These are phyloP conservation scores for Chenopodium quinoa DNA, from an alignment of 148 eudicot species.

Conservation along the genomic window DNA sequence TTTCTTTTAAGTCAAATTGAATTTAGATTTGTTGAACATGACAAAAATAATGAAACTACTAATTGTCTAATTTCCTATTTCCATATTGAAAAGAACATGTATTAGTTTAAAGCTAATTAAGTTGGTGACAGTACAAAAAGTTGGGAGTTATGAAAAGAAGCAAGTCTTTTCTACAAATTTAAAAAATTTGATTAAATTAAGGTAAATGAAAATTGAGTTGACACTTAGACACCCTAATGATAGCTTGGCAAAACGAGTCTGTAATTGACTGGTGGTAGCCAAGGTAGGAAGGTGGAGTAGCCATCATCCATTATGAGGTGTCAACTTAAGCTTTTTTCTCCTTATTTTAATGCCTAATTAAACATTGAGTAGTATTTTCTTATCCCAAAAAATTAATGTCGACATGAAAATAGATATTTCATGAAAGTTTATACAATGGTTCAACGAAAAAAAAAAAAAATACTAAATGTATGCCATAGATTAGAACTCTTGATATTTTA, in stretches of 20 bases:
- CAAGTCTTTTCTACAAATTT: neutral
- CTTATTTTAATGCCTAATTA: conserved; percentile 9
- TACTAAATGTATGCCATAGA: no score
- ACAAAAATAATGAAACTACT: no score
- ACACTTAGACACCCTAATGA: conserved; percentile 27
- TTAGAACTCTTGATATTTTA: no score
- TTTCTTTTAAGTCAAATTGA: no score
- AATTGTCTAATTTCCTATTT: no score
- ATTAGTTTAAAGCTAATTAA: neutral
- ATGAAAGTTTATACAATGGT: no score
- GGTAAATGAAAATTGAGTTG: conserved; percentile 16
- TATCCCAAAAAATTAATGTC: neutral
- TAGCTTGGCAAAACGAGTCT: conserved; percentile 28
- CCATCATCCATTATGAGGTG: conserved; percentile 27
- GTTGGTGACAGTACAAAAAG: conserved; percentile 5
- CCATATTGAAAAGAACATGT: neutral
- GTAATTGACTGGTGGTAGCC: conserved; percentile 28
- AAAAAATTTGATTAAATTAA: conserved; percentile 21
- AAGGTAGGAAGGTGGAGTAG: conserved; percentile 17
- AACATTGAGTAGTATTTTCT: neutral
- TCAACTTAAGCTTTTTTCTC: conserved; percentile 1
- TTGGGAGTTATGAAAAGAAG: conserved; percentile 13
- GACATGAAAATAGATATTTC: no score
- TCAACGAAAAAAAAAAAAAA: no score
- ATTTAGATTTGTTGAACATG: neutral